Conservation (phyloP, 176 grass and related monocot genomes). For the Urochloa ruziziensis region DNA sequence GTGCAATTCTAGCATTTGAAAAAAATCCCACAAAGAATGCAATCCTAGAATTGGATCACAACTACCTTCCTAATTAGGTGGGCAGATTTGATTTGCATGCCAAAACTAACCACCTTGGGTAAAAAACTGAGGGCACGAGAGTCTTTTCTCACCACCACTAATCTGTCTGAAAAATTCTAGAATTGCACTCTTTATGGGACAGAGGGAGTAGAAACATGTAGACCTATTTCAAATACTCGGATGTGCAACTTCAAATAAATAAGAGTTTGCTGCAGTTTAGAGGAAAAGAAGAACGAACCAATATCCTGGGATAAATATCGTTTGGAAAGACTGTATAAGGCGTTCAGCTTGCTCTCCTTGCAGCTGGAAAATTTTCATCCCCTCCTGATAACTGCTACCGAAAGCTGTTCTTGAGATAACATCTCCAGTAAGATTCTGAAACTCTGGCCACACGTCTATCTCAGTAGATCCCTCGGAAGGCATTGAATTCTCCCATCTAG, state of each 20-base stretch:
- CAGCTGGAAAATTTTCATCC: conserved; percentile 69
- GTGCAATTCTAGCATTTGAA: no score
- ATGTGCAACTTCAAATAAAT: neutral
- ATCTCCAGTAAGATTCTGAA: conserved; percentile 73
- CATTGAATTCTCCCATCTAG: conserved; percentile 63
- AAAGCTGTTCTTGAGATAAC: conserved; percentile 79
- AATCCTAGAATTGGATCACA: no score
- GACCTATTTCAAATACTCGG: neutral
- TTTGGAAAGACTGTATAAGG: conserved; percentile 33
- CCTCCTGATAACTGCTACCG: conserved; percentile 73
- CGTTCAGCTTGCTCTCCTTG: conserved; percentile 55
- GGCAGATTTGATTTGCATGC: no score
- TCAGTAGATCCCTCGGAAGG: conserved; percentile 38
- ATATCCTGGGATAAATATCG: conserved; percentile 58
- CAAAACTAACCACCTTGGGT: no score
- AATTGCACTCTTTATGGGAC: no score
- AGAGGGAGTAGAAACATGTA: neutral
- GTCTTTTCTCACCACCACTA: no score
- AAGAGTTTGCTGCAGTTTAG: neutral
- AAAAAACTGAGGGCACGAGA: no score
- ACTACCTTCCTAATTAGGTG: no score
- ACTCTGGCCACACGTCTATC: conserved; percentile 66
- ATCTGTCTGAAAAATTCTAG: no score
- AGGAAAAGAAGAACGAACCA: conserved; percentile 27
- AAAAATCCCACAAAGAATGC: no score